Percentiles rank a stretch among this genome's conserved stretches.
Conservation (phyloP, 805 yeast genomes). For the Saccharomycopsis microspora region DNA sequence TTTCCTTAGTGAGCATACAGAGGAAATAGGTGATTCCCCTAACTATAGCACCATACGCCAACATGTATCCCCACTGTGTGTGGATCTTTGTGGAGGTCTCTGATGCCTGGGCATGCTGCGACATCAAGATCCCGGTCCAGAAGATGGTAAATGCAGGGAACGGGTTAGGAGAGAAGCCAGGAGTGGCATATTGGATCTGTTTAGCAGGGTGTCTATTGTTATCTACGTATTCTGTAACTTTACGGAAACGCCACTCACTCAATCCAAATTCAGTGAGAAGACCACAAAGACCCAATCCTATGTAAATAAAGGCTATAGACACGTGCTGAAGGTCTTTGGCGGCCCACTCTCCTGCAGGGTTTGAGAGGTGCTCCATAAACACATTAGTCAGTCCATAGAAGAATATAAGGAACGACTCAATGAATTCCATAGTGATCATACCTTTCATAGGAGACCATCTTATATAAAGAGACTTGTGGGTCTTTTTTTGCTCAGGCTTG, state of each 20-base stretch:
- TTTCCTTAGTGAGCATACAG: conserved; percentile 32
- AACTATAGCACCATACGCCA: conserved; percentile 73
- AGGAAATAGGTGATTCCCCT: conserved; percentile 54
- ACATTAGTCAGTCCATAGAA: conserved; percentile 86
- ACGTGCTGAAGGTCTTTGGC: conserved; percentile 86
- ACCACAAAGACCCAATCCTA: conserved; percentile 92
- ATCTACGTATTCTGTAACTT: conserved; percentile 22
- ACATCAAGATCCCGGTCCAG: conserved; percentile 96
- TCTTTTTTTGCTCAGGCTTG: conserved; percentile 17
- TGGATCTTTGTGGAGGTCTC: conserved; percentile 69
- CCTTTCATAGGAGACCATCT: conserved; percentile 25
- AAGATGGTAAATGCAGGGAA: conserved; percentile 88
- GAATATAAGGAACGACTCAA: conserved; percentile 70
- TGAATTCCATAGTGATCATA: conserved; percentile 70
- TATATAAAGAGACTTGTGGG: conserved; percentile 17
- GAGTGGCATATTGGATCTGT: conserved; percentile 23
- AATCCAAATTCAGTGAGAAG: conserved; percentile 64
- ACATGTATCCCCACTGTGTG: conserved; percentile 83
- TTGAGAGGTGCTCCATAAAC: conserved; percentile 80
- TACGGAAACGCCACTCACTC: conserved; percentile 45
- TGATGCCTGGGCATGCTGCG: conserved; percentile 84
- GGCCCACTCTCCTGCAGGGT: conserved; percentile 72
- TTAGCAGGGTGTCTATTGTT: conserved; percentile 17
- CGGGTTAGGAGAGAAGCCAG: conserved; percentile 86
- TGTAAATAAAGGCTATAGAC: conserved; percentile 81